These are phyloP conservation scores for Cladophialophora bantiana DNA, from an alignment of 2,329 filamentous ascomycete species.

Conservation along the genomic window DNA sequence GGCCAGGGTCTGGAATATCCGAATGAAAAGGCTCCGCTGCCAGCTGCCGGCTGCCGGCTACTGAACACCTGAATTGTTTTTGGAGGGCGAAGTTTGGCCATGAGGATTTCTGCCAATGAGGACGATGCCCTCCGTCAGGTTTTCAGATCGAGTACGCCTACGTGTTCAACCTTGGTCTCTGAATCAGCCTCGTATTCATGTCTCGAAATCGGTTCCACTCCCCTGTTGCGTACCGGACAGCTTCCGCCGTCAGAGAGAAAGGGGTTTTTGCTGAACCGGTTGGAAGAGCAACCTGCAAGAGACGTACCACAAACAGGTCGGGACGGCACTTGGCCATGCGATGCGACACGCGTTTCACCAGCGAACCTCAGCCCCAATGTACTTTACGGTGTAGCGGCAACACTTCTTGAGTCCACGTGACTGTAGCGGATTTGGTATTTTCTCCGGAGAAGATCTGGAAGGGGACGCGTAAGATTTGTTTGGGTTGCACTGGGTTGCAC, in stretches of 20 bases:
- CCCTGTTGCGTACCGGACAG: background rate
- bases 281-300: background rate
- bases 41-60: background rate
- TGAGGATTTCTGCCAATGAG: background rate
- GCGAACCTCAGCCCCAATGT: background rate
- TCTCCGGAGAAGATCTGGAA: background rate
- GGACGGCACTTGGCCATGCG: background rate
- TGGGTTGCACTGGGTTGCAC: background rate
- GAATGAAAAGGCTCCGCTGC: constrained; percentile 24
- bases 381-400: background rate
- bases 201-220: constrained; percentile 7
- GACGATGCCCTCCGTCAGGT: background rate
- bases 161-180: too few relatives aligned
- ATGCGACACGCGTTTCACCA: background rate
- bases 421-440: background rate
- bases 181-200: constrained; percentile 9
- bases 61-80: background rate
- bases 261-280: background rate
- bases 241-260: background rate
- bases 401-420: constrained; percentile 1
- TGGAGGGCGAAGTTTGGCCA: background rate
- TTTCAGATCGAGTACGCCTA: background rate
- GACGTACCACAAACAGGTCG: background rate
- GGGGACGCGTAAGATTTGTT: constrained; percentile 6
- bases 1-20: constrained; percentile 39